Base-by-base conservation (phyloP, 129 eudicot genomes). In the Cynara cardunculus region DNA sequence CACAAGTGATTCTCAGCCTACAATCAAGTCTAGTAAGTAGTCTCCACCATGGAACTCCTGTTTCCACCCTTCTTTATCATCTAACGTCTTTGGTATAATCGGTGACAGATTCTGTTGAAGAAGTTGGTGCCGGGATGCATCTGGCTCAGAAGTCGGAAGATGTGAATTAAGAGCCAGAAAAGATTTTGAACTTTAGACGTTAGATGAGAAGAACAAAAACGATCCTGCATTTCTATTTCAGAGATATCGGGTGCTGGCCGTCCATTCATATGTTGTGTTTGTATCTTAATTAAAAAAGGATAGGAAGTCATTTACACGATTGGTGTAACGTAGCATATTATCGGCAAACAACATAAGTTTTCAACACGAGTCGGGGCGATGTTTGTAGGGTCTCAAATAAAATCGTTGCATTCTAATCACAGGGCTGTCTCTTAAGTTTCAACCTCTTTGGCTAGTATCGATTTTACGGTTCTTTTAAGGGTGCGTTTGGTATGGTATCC, bases 71-170 rank as follows among this genome's bases (percentile, higher is more conserved):
- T 62, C 24, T 76, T 71, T 10, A 3, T 21, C 22, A 21, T 2
- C 24, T 21, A 62, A 34, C 72, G 13, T 10, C 61, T 24, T 64
- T 65, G 61, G 72, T 24, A 76, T 35, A 62, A 64, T 25, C 34
- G 72, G 62, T 34, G 80, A 35, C 80, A 77, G 80, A 37, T 77
- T 64, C 72, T 34, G 80, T 65, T 64, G 25, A 77, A 77, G 80
- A 77, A 24, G 80, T 64, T 62, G 71, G 34, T 14, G 61, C 26
- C 26, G 65, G 65, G 24, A n/a, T 56, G 65, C 65, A 56, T 56
- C 21, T 56, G 44, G 74, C 41, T 39, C 74, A 78, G 82, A 78
- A 68, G 75, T 68, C 70, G 67, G 74, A 37, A 78, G 26, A 56
- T 69, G 66, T 25, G 25, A 62, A 35, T 26, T 78, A 25, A 35